A percentile compares a stretch with the other conserved stretches of the same genome.
These are phyloP conservation scores for Multifurca ochricompacta DNA, from an alignment of 768 basidiomycete genomes.

Conservation along the genomic window DNA sequence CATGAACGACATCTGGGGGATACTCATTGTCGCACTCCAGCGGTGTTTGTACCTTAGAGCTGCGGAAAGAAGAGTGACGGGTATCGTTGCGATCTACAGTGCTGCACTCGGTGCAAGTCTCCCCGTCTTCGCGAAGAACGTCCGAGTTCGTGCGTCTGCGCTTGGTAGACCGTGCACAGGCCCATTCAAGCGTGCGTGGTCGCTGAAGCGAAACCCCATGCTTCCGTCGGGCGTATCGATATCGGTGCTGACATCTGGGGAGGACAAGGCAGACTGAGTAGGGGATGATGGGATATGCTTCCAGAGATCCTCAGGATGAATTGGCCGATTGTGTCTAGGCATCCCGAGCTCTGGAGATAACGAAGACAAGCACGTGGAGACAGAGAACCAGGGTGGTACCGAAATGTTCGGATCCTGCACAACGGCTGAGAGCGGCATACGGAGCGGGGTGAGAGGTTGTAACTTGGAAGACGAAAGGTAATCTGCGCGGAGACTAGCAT, in stretches of 20 bases:
- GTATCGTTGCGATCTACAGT: not conserved
- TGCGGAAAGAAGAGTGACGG: not conserved
- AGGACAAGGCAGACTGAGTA: constrained; percentile 17
- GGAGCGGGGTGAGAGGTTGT: not conserved
- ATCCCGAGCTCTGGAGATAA: constrained; percentile 7
- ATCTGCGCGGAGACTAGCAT: not conserved
- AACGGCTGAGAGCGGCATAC: constrained; percentile 1
- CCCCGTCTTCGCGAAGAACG: constrained; percentile 15
- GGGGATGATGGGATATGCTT: constrained; percentile 26
- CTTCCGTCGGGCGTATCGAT: not conserved
- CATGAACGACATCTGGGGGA: constrained; percentile 26
- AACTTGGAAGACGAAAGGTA: not conserved
- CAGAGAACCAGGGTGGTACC: not conserved
- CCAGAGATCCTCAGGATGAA: constrained; percentile 26
- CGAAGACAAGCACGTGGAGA: not conserved
- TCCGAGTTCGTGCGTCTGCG: constrained; percentile 26
- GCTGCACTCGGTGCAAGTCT: constrained; percentile 17
- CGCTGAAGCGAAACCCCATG: constrained; percentile 19
- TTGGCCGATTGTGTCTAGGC: constrained; percentile 2
- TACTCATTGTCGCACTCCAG: constrained; percentile 22
- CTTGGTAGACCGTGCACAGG: constrained; percentile 35
- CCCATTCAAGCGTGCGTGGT: constrained; percentile 37
- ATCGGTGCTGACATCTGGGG: constrained; percentile 15
- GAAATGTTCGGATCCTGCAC: not conserved
- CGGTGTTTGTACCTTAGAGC: constrained; percentile 17